Base-by-base conservation (phyloP, 768 basidiomycete species). In the Amanita exitialis region DNA sequence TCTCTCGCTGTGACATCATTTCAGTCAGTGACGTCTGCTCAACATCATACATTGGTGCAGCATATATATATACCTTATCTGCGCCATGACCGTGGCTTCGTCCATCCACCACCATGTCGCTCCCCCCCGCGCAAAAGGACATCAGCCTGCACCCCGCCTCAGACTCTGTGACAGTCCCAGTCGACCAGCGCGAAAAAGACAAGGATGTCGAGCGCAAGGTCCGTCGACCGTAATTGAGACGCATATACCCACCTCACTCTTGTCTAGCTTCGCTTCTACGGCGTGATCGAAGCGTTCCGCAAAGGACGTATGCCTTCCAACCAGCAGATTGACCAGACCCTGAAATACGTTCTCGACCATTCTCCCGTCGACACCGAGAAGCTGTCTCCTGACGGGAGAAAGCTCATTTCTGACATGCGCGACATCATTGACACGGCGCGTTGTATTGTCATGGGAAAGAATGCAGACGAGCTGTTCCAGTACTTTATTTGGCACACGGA, bases 391-490 rank as follows among this genome's bases (percentile, higher is more conserved):
- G 86, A 90, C 12, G 92, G 93, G 54, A 75, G 70, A 53, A 81
- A 79, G 57, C 80, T 97, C 56, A 70, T 93, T 37, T 70, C 79
- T 47, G 92, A 96, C 61, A 64, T 75, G n/a, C 77, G 80, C 39
- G 81, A 90, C 44, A 88, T 96, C 61, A 74, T 95, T 59, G 77
- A 80, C 56, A 92, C 90, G 4, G 72, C 78, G 0, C 76, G 83
- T 10, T 58, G 76, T 36, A 82, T 92, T 52, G 80, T 94, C n/a
- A 60, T 71, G 44, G 75, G 86, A 58, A 96, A 95, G 78, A 96
- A 96, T 57, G 68, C 73, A 20, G 93, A 95, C 58, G 92, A 97
- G 69, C 76, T 97, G 36, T 75, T 96, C 64, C 95, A 97, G 66
- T 84, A 88, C 59, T 94, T 95, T 57, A 66, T 94, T 36, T 93